These are phyloP conservation scores for Sporothrix dimorphospora DNA, from an alignment of 2,329 filamentous ascomycete species.

Conservation along the genomic window DNA sequence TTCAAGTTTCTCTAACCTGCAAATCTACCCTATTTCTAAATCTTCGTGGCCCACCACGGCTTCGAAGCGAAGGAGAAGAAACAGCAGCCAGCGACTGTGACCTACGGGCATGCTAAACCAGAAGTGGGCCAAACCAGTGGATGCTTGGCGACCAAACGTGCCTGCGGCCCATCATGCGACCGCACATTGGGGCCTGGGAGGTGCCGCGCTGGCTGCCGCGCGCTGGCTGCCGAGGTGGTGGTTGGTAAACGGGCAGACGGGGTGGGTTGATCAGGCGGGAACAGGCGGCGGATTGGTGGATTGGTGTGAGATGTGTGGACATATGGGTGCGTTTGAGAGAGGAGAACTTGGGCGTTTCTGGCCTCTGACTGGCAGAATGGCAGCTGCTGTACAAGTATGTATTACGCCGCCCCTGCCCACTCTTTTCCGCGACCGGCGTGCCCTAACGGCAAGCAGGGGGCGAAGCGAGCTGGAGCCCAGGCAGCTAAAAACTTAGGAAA, in stretches of 20 bases:
- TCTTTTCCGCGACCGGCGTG: conserved; percentile 29
- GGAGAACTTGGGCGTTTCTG: not conserved
- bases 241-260: conserved; percentile 1
- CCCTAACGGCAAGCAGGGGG: conserved; percentile 22
- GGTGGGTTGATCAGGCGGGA: conserved; percentile 33
- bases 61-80: not conserved
- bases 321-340: not conserved
- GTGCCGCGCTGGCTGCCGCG: conserved; percentile 25
- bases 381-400: conserved; percentile 5
- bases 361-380: conserved; percentile 6
- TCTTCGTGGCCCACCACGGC: not conserved
- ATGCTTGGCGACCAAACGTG: conserved; percentile 26
- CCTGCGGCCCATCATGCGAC: conserved; percentile 32
- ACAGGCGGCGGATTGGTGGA: conserved; percentile 26
- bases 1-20: not conserved
- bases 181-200: conserved; percentile 17
- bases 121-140: not conserved
- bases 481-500: not conserved
- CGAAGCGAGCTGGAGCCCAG: conserved; percentile 6
- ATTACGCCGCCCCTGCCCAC: conserved; percentile 24
- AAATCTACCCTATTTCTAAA: not conserved
- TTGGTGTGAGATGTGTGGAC: not conserved
- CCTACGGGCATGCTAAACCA: conserved; percentile 14
- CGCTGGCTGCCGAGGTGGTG: conserved; percentile 19
- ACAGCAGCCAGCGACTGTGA: not conserved